phyloP scores from a whole-genome alignment of 1,139 yeast genomes.

The Tardiomyces digboiensis region DNA sequence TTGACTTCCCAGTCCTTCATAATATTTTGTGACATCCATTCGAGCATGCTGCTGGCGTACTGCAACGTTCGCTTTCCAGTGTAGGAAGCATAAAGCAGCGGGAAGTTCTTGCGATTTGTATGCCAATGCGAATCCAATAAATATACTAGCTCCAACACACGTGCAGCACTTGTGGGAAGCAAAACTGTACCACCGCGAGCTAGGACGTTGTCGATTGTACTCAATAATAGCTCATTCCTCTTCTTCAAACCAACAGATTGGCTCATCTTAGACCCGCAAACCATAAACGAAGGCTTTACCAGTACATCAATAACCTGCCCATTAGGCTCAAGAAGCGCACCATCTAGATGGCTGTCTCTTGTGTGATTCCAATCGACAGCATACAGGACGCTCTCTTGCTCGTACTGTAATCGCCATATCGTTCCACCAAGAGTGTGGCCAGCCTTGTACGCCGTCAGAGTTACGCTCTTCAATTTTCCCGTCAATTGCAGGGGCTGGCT shows the following conservation, averaged over 20 bases:
- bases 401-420: slow-evolving; percentile 68
- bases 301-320: slow-evolving; percentile 56
- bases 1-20: slow-evolving; percentile 75
- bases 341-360: slow-evolving; percentile 73
- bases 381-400: slow-evolving; percentile 70
- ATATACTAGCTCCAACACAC: slow-evolving; percentile 72
- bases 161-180: slow-evolving; percentile 75
- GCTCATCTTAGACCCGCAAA: slow-evolving; percentile 70
- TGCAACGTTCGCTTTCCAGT: slow-evolving; percentile 73
- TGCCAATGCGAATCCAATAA: slow-evolving; percentile 53
- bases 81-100: slow-evolving; percentile 66
- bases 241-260: slow-evolving; percentile 48
- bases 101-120: slow-evolving; percentile 43
- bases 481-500: slow-evolving; percentile 50
- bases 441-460: slow-evolving; percentile 77
- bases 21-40: slow-evolving; percentile 87
- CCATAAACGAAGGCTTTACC: slow-evolving; percentile 73
- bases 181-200: slow-evolving; percentile 68
- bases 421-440: slow-evolving; percentile 95
- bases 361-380: slow-evolving; percentile 97
- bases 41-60: slow-evolving; percentile 82
- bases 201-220: slow-evolving; percentile 57
- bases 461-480: slow-evolving; percentile 49
- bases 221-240: slow-evolving; percentile 47
- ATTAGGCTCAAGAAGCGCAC: slow-evolving; percentile 49